Base-by-base conservation (phyloP, 441 rosid species). In the Arabidopsis hybrid region DNA sequence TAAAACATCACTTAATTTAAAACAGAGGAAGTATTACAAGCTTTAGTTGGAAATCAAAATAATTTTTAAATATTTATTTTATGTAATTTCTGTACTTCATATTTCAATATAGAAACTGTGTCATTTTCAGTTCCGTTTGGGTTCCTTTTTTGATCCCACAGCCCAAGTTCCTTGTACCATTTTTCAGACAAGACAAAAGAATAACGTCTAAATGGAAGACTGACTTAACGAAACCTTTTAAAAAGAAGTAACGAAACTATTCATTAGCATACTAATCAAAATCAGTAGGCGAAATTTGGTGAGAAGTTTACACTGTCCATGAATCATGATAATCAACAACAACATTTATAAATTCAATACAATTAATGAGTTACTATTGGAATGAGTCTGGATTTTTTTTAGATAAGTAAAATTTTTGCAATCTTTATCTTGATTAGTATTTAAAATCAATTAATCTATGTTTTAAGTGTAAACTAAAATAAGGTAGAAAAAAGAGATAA, bases 131-230 rank as follows among this genome's bases (percentile, higher is more conserved):
- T 43, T 43, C 13, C 26, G 8, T 29, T 29, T 21, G 13, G 12
- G 2, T 38, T 58, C 9, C 1, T 3, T 26, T 42, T 61, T 43
- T 4, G 52, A 52, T 62, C 67, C 67, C 53, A 62, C 67, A 43
- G n/a, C 53, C 16, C 53, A 62, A 29, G 53, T 62, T 62, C 43
- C 13, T 62, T 43, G 53, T 62, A 45, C 67, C 39, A 45, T 43
- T 13, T 7, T 17, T 4, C 10, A 45, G 68, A 64, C 68, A 64
- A 64, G 56, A 64, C 68, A 46, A 42, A 7, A 60, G 5, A 61
- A 61, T 61, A 42, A 42, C 17, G 51, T 60, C 36, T 61, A 42
- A 39, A 11, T 60, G 9, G 16, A 60, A 62, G 67, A 46, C 38
- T 63, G 26, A 21, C 26, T 21, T 14, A 5, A 63, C 42, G 55